Evolutionary conservation across 1,139 yeast genomes (phyloP), one percentile per base, ranked within the genome.

Genomic region (Arxiozyma telluris): DNA sequence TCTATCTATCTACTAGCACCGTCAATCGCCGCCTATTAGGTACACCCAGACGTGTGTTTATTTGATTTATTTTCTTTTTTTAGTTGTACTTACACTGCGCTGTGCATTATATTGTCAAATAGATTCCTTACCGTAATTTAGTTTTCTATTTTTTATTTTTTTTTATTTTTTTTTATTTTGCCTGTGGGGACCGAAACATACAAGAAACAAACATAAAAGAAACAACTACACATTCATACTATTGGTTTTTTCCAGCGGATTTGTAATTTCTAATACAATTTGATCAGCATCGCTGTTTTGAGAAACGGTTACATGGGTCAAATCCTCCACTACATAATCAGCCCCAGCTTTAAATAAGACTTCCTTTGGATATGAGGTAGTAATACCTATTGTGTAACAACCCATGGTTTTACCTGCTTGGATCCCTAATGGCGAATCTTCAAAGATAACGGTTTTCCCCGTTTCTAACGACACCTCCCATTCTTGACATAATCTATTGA

Each of bases 401-500:
- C 90, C 91, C 49, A 89, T 87, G 55, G 78, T 83, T 68, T 82
- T 81, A 64, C 91, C 93, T 44, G 93, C 91, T 60, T 77, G 71
- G 61, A 85, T 82, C 62, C 93, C 93, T 49, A 88, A 88, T 47
- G 90, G 90, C 49, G 91, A 90, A 68, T 85, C 91, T 73, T 84
- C 93, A 66, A 84, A 85, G n/a, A 86, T 91, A 39, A 84, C 83
- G 59, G 76, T 77, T 60, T 73, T 71, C 56, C 65, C 56, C 5
- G 63, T 59, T 23, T 61, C 58, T 9, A 38, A 11, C 3, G 44
- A 20, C 65, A 63, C 56, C 74, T 72, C 62, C 75, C 75, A 25
- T 80, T 80, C 34, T 61, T 77, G 69, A 70, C 84, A 77, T 55
- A 88, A 86, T 56, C 71, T 64, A 63, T 57, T 56, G 17, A 58